Evolutionary conservation across 2,329 filamentous ascomycete species (phyloP), one percentile per base, ranked within the genome.

Genomic region (Penicillium sp.): DNA sequence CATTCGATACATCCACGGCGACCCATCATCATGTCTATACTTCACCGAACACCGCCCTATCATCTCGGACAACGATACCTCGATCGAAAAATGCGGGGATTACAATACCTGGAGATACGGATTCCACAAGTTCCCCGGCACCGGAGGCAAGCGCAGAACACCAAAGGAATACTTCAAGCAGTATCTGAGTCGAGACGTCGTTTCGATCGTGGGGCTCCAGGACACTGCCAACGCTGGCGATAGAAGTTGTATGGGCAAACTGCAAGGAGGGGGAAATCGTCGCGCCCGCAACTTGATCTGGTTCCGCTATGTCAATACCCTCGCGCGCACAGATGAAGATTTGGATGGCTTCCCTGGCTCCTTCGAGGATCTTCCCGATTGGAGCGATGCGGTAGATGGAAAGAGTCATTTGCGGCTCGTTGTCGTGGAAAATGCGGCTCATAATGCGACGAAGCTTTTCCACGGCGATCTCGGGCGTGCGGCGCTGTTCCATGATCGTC

Each of bases 11-110:
- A 58, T 58, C 27, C 56, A 58, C 47, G 56, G 56, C 24, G 56
- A 58, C 45, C 44, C 56, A 54, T 58, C 56, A 4, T 58, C 56
- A 13, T 58, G 56, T 13, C 56, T 58, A 44, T 58, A 58, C 36
- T 58, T 58, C 48, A 58, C 56, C 32, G 36, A 53, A 24, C 44
- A 58, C 47, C 53, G 56, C 1, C 56, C 56, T n/a, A 52, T 49
- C 43, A 32, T 58, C 41, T 7, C 44, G n/a, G 42, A 56, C 31
- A 36, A 14, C 18, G 45, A 42, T 4, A 31, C 36, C 16, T 53
- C 55, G 8, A 50, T 31, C 7, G 16, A 55, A 0, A 13, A 22
- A 36, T 58, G 55, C 42, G 5, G 39, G 11, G 34, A 34, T 22
- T 55, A 53, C 32, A 55, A 58, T 32, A 40, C 24, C 42, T 58